Percentiles rank a stretch among this genome's conserved stretches.
phyloP scores from a whole-genome alignment of 1,139 yeast genomes.

The Magnusiomyces starmeri region DNA sequence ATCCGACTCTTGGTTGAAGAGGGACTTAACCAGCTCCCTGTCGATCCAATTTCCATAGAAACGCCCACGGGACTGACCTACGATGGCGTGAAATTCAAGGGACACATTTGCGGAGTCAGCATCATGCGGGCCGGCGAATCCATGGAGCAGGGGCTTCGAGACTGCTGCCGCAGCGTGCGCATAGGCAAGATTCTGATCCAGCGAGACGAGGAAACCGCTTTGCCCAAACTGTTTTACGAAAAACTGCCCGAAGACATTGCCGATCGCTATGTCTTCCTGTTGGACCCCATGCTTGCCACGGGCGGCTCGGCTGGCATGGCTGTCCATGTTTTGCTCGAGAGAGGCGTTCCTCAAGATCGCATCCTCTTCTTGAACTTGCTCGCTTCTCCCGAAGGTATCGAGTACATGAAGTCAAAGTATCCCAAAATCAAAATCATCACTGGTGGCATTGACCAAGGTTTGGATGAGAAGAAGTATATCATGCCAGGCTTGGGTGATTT shows the following conservation, averaged over 20 bases:
- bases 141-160: conserved; percentile 97
- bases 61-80: conserved; percentile 73
- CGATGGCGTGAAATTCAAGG: conserved; percentile 76
- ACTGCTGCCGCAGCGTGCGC: conserved; percentile 91
- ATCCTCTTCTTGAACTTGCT: conserved; percentile 83
- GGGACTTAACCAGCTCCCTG: conserved; percentile 89
- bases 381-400: conserved; percentile 92
- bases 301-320: conserved; percentile 99
- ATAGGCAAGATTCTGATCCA: conserved; percentile 94
- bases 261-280: conserved; percentile 77
- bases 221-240: conserved; percentile 59
- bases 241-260: conserved; percentile 88
- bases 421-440: conserved; percentile 86
- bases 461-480: conserved; percentile 78
- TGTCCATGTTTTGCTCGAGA: conserved; percentile 73
- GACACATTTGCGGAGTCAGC: conserved; percentile 95
- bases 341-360: conserved; percentile 83
- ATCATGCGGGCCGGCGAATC: conserved; percentile 97
- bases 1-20: conserved; percentile 89
- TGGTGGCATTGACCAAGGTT: conserved; percentile 81
- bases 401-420: conserved; percentile 64
- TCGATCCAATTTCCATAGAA: conserved; percentile 52
- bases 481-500: conserved; percentile 96
- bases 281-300: conserved; percentile 97
- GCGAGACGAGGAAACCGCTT: conserved; percentile 88